Base-by-base conservation (phyloP, 1,284 basidiomycete genomes). In the Naganishia liquefaciens region DNA sequence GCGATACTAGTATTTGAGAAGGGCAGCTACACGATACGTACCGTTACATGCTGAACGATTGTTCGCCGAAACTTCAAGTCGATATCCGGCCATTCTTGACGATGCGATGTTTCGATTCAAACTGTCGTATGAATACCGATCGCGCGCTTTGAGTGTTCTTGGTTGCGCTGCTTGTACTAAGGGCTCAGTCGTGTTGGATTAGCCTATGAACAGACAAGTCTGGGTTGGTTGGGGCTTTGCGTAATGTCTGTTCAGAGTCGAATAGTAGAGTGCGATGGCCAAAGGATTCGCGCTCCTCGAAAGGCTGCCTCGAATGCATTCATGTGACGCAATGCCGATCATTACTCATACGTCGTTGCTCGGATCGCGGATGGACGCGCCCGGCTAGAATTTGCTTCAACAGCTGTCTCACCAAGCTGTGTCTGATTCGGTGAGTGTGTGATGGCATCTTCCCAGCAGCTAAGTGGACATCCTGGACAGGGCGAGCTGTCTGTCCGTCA, bases 51-150 rank as follows among this genome's bases (percentile, higher is more conserved):
- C 42, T 28, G 62, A 54, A 19, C 66, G 42, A 25, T 54, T 54
- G 62, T 67, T 64, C 23, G 54, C n/a, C 7, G 62, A 28, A 4
- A 64, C 62, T 49, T 67, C 66, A 23, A 67, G 37, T 60, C 66
- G 62, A 33, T 67, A 67, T 43, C 47, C 55, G 28, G 27, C 60
- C 60, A 62, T 62, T 27, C 17, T 53, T 51, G 28, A 11, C 25
- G 51, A 21, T 53, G 46, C 19, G 33, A 37, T 37, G 33, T n/a
- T n/a, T n/a, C n/a, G n/a, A n/a, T n/a, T n/a, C n/a, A n/a, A n/a
- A n/a, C n/a, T n/a, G n/a, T n/a, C n/a, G n/a, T n/a, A n/a, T n/a
- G n/a, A n/a, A n/a, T n/a, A n/a, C n/a, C n/a, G n/a, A n/a, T n/a
- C n/a, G n/a, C n/a, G n/a, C n/a, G n/a, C n/a, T n/a, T n/a, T n/a